phyloP scores from a whole-genome alignment of 176 grass and related monocot species.

The Bolboschoenus planiculmis region DNA sequence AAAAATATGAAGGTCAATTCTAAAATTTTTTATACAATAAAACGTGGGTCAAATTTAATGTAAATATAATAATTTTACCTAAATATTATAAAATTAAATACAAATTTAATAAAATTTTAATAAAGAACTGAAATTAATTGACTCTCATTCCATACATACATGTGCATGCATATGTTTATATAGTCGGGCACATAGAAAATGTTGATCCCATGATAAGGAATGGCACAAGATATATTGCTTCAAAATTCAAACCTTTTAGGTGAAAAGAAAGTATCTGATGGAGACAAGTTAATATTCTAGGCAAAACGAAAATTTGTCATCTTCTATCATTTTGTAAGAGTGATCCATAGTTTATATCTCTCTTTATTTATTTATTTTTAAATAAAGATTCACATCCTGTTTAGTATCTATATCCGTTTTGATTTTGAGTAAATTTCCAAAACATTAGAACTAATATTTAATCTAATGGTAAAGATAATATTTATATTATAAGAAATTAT shows the following conservation, averaged over 20 bases:
- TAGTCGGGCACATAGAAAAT: background rate
- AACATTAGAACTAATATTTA: too few relatives aligned
- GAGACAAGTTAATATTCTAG: background rate
- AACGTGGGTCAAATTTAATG: too few relatives aligned
- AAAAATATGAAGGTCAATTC: too few relatives aligned
- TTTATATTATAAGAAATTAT: too few relatives aligned
- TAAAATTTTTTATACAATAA: too few relatives aligned
- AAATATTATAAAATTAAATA: too few relatives aligned
- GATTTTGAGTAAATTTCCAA: background rate
- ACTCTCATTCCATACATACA: too few relatives aligned
- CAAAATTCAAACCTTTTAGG: background rate
- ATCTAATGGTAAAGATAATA: too few relatives aligned
- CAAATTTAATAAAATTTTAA: too few relatives aligned
- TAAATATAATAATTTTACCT: too few relatives aligned
- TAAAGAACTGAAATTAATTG: too few relatives aligned
- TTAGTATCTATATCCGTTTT: background rate
- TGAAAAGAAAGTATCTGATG: background rate
- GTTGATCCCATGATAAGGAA: background rate
- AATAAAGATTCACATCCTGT: background rate
- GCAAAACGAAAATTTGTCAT: background rate
- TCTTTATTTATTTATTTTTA: background rate
- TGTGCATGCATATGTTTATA: too few relatives aligned
- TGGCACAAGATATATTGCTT: background rate
- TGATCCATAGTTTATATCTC: background rate
- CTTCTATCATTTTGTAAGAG: background rate